Conservation (phyloP, 768 basidiomycete species). For the Thelephora ganbajun region DNA sequence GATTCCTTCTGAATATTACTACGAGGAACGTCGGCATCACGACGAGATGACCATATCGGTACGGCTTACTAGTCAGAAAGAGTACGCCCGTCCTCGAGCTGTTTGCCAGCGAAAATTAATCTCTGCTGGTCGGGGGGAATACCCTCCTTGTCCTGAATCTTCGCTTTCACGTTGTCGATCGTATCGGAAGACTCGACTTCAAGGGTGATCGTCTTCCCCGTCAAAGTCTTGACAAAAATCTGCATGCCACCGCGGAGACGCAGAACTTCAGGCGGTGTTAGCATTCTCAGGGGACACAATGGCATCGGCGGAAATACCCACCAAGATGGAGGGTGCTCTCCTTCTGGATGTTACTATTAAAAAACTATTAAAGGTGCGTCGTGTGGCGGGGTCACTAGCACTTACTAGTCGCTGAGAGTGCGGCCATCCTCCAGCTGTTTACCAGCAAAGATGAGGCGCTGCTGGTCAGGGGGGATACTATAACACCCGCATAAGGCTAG, state of each 20-base stretch:
- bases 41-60: background rate
- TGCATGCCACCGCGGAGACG: conserved; percentile 21
- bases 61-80: conserved; percentile 23
- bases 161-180: conserved; percentile 22
- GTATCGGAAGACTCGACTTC: conserved; percentile 23
- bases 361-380: too few species aligned
- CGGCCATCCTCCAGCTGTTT: conserved; percentile 13
- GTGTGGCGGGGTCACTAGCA: too few species aligned
- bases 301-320: conserved; percentile 13
- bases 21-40: too few species aligned
- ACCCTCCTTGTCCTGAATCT: conserved; percentile 23
- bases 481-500: too few species aligned
- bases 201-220: conserved; percentile 21
- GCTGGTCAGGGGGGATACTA: conserved; percentile 10
- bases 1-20: too few species aligned
- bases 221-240: conserved; percentile 22
- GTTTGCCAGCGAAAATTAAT: conserved; percentile 28
- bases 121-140: conserved; percentile 22
- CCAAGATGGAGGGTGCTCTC: conserved; percentile 20
- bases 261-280: conserved; percentile 8
- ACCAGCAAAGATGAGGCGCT: conserved; percentile 12
- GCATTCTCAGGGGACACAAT: conserved; percentile 28
- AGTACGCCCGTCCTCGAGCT: conserved; percentile 41
- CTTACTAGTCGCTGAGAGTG: conserved; percentile 8
- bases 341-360: conserved; percentile 8